phyloP scores from a whole-genome alignment of 164 flowering plant species.

The Dillenia turbinata region DNA sequence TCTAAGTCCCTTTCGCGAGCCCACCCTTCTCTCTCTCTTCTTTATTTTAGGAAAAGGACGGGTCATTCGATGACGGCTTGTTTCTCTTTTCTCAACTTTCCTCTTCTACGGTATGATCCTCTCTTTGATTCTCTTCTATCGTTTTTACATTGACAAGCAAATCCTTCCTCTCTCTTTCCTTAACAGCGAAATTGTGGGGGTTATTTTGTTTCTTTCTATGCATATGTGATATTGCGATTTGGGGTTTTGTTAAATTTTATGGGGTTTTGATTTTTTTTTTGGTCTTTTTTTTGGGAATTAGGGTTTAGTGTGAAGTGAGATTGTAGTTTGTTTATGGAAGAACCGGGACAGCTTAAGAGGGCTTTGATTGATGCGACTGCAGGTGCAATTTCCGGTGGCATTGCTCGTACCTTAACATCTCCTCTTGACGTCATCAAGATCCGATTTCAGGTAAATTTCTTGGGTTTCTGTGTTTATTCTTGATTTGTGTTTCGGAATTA shows the following conservation, averaged over 20 bases:
- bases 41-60: neutral
- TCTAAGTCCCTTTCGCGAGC: too few relatives aligned
- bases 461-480: too few relatives aligned
- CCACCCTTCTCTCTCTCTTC: neutral
- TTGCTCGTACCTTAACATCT: conserved; percentile 85
- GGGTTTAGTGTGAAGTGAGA: conserved; percentile 12
- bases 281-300: neutral
- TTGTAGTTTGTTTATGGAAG: conserved; percentile 44
- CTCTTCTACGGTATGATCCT: conserved; percentile 6
- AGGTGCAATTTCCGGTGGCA: conserved; percentile 80
- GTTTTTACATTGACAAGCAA: neutral
- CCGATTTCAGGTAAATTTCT: conserved; percentile 69
- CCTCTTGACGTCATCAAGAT: conserved; percentile 95
- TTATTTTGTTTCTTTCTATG: neutral
- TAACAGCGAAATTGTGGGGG: neutral
- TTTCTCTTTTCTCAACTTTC: conserved; percentile 6
- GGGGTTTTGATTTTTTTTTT: neutral
- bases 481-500: too few relatives aligned
- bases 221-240: neutral
- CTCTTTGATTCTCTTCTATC: neutral
- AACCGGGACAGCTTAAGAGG: conserved; percentile 70
- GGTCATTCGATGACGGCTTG: conserved; percentile 14
- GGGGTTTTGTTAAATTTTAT: neutral
- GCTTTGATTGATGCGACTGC: conserved; percentile 66
- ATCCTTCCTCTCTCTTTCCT: neutral